phyloP scores from a whole-genome alignment of 1,139 yeast species.

The Torulaspora globosa region DNA sequence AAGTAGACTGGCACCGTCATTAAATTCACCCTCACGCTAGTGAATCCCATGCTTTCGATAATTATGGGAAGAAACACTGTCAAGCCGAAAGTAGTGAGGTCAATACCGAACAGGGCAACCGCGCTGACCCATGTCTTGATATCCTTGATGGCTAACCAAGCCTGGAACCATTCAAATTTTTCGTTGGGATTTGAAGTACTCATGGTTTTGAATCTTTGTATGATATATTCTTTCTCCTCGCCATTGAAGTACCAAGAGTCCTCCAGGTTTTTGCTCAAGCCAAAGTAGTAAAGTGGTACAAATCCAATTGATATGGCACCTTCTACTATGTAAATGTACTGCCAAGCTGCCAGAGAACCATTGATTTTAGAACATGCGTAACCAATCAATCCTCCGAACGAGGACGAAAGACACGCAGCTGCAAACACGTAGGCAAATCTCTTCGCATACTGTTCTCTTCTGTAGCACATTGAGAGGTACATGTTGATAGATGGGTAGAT shows the following conservation, averaged over 20 bases:
- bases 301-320: slow-evolving; percentile 52
- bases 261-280: slow-evolving; percentile 30
- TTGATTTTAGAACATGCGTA: slow-evolving; percentile 43
- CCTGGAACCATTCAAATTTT: slow-evolving; percentile 43
- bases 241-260: slow-evolving; percentile 44
- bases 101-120: slow-evolving; percentile 46
- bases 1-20: slow-evolving; percentile 50
- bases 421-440: slow-evolving; percentile 44
- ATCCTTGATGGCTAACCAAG: slow-evolving; percentile 41
- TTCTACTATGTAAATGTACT: slow-evolving; percentile 53
- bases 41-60: slow-evolving; percentile 45
- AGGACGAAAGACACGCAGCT: slow-evolving; percentile 45
- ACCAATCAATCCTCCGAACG: slow-evolving; percentile 47
- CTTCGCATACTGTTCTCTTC: slow-evolving; percentile 42
- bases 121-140: slow-evolving; percentile 42
- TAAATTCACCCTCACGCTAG: slow-evolving; percentile 44
- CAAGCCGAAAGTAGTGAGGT: slow-evolving; percentile 46
- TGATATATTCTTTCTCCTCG: slow-evolving; percentile 47
- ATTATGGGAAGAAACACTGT: slow-evolving; percentile 49
- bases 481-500: slow-evolving; percentile 48
- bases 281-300: slow-evolving; percentile 40
- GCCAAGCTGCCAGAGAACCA: slow-evolving; percentile 45
- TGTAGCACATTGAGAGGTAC: slow-evolving; percentile 42
- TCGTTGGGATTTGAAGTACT: slow-evolving; percentile 39
- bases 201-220: slow-evolving; percentile 43